phyloP scores from a whole-genome alignment of 306 rosid genomes.

The Boehmeria nivea region DNA sequence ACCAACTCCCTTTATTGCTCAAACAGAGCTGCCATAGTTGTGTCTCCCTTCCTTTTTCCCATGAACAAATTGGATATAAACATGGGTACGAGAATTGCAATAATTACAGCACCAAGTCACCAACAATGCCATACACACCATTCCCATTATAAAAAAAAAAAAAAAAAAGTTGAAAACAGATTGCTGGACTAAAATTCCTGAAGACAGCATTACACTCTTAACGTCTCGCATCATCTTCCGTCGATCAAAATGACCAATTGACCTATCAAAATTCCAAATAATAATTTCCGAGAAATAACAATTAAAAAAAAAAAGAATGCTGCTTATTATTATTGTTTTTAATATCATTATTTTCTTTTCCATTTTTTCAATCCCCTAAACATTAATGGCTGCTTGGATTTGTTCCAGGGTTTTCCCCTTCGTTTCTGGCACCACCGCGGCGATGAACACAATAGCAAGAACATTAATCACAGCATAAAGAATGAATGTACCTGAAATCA shows the following conservation, averaged over 20 bases:
- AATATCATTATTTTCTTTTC: not conserved
- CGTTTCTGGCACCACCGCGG: slow-evolving; percentile 71
- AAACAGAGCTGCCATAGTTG: no score
- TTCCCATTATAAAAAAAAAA: no score
- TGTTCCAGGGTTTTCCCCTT: slow-evolving; percentile 86
- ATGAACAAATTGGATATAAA: no score
- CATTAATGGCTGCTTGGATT: slow-evolving; percentile 70
- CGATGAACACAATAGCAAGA: slow-evolving; percentile 59
- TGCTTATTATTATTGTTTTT: not conserved
- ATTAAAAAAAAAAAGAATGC: not conserved
- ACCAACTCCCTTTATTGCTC: no score
- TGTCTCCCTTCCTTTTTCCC: no score
- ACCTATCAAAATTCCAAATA: not conserved
- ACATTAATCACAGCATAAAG: slow-evolving; percentile 68
- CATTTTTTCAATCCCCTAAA: slow-evolving; percentile 17
- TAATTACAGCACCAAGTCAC: no score
- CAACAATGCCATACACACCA: no score
- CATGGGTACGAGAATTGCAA: no score
- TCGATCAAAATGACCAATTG: not conserved
- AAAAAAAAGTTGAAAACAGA: no score
- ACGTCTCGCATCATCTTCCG: not conserved
- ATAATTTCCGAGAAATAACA: no score
- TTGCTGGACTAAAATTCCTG: no score
- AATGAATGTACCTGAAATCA: slow-evolving; percentile 67
- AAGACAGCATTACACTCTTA: no score